These are phyloP conservation scores for Dentipellis sp. DNA, from an alignment of 768 basidiomycete species.

Conservation along the genomic window DNA sequence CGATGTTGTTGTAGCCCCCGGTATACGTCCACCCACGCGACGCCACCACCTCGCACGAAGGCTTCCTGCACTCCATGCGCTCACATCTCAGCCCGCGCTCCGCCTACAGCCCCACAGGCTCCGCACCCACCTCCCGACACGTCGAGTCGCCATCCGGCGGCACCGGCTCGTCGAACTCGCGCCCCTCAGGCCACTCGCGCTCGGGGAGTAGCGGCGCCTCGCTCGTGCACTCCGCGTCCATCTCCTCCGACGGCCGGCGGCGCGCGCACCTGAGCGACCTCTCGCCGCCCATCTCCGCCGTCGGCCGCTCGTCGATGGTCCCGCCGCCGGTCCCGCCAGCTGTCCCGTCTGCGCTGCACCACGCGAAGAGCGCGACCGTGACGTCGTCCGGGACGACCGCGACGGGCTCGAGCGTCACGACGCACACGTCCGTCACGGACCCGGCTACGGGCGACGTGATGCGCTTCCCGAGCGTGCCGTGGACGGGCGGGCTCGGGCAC, in stretches of 20 bases:
- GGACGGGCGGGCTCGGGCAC: constrained; percentile 7
- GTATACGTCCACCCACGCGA: constrained; percentile 33
- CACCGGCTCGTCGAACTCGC: constrained; percentile 40
- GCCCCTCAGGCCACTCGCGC: constrained; percentile 28
- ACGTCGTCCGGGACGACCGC: constrained; percentile 19
- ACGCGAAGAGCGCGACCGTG: constrained; percentile 13
- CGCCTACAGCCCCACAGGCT: constrained; percentile 36
- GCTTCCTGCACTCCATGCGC: constrained; percentile 55
- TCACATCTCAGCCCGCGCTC: constrained; percentile 44
- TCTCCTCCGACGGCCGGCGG: constrained; percentile 43
- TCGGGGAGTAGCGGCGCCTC: constrained; percentile 29
- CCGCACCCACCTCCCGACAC: constrained; percentile 31
- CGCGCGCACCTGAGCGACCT: constrained; percentile 7
- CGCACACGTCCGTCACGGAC: constrained; percentile 21
- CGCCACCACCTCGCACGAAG: constrained; percentile 45
- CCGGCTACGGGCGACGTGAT: constrained; percentile 23
- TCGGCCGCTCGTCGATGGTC: constrained; percentile 6
- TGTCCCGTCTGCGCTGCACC: too few species aligned
- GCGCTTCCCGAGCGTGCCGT: constrained; percentile 17
- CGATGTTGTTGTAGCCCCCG: constrained; percentile 24
- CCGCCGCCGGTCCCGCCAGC: not conserved
- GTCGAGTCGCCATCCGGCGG: constrained; percentile 18
- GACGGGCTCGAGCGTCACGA: constrained; percentile 23
- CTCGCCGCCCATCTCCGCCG: constrained; percentile 24
- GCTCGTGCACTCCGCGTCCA: constrained; percentile 39